A percentile compares a stretch with the other conserved stretches of the same genome.
Conservation (phyloP, 1,139 yeast species). For the Candida sanyaensis region DNA sequence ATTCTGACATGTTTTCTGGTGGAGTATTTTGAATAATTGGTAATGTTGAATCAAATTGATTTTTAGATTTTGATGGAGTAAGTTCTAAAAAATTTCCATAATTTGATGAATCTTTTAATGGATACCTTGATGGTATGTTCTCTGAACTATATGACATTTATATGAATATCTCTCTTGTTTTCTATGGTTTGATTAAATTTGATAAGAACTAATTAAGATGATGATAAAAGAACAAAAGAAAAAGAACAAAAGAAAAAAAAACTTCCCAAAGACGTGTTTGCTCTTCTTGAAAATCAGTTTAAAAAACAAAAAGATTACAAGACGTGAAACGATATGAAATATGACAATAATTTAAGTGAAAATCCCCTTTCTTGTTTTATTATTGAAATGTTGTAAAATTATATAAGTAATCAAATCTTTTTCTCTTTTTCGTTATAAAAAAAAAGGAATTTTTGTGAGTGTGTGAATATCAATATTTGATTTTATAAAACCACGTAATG, state of each 20-base stretch:
- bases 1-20: conserved; percentile 26
- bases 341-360: not conserved
- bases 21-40: conserved; percentile 24
- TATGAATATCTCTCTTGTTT: not conserved
- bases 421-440: too few species aligned
- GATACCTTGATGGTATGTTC: conserved; percentile 4
- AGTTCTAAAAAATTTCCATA: conserved; percentile 5
- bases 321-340: not conserved
- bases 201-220: too few species aligned
- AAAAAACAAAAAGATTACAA: not conserved
- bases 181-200: not conserved
- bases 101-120: conserved; percentile 10
- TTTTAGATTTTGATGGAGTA: conserved; percentile 16
- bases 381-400: not conserved
- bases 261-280: not conserved
- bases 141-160: conserved; percentile 6
- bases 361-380: not conserved
- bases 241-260: not conserved
- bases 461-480: not conserved
- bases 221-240: not conserved
- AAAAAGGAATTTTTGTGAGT: too few species aligned
- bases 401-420: too few species aligned
- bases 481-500: not conserved
- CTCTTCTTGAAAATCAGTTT: not conserved
- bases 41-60: not conserved